Evolutionary conservation across 306 rosid species (phyloP).

Genomic region (Corylus avellana): DNA sequence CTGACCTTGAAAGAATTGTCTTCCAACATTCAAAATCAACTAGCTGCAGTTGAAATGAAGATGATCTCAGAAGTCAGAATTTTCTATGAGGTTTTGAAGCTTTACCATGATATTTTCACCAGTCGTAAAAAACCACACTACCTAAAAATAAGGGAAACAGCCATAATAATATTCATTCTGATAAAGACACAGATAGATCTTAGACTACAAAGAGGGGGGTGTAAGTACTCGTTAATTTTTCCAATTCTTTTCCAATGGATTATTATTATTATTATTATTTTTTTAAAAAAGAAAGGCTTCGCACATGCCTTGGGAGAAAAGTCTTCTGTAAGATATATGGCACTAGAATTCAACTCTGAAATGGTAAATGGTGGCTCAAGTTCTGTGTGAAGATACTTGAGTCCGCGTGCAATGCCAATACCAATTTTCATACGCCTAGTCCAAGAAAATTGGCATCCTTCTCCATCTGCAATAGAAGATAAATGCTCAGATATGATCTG

Average conservation of each 20-base stretch:
- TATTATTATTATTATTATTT: not conserved
- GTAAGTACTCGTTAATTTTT: not conserved
- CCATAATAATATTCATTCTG: not conserved
- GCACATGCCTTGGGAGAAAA: slow-evolving; percentile 82
- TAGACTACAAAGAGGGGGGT: not conserved
- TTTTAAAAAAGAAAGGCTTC: not conserved
- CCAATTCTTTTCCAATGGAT: not conserved
- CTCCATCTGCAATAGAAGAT: slow-evolving; percentile 59
- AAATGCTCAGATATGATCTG: slow-evolving; percentile 28
- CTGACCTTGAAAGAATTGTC: slow-evolving; percentile 85
- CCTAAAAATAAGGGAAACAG: not conserved
- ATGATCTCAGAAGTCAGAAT: not conserved
- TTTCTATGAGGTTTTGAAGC: slow-evolving; percentile 4
- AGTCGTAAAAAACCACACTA: not conserved
- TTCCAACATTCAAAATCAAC: slow-evolving; percentile 99
- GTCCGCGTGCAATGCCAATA: slow-evolving; percentile 86
- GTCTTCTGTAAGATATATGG: slow-evolving; percentile 94
- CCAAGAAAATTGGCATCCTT: slow-evolving; percentile 92
- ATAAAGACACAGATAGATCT: not conserved
- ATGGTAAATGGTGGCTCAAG: slow-evolving; percentile 91
- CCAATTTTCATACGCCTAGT: slow-evolving; percentile 81
- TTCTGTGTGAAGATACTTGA: slow-evolving; percentile 84
- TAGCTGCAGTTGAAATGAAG: slow-evolving; percentile 58
- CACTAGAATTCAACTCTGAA: slow-evolving; percentile 87
- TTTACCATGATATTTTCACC: slow-evolving; percentile 13